Percentiles rank a stretch among this genome's conserved stretches.
Evolutionary conservation across 2,329 filamentous ascomycete genomes (phyloP).

Genomic region (Sclerotinia subarctica): DNA sequence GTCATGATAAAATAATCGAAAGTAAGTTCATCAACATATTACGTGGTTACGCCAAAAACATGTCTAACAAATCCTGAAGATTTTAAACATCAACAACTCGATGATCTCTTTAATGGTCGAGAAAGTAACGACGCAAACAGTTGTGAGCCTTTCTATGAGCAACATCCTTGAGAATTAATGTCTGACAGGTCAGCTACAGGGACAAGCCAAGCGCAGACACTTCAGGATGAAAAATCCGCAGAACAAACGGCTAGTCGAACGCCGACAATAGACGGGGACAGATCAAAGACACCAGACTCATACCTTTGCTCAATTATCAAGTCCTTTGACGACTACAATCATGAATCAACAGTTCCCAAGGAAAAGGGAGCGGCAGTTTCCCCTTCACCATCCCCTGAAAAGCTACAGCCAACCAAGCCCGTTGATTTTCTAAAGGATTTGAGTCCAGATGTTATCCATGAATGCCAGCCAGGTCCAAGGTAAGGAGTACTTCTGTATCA

Average conservation of each 20-base stretch:
- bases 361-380: neutral
- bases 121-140: conserved; percentile 1
- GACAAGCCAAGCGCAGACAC: conserved; percentile 17
- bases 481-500: neutral
- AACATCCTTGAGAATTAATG: too few species aligned
- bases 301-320: conserved; percentile 17
- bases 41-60: neutral
- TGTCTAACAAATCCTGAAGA: neutral
- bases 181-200: conserved; percentile 1
- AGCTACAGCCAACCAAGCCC: conserved; percentile 18
- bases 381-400: conserved; percentile 21
- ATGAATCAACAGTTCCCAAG: neutral
- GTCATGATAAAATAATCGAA: neutral
- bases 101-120: neutral
- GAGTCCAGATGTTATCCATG: conserved; percentile 5
- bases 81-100: neutral
- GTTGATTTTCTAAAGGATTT: conserved; percentile 24
- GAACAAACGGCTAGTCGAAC: neutral
- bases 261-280: neutral
- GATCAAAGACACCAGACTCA: conserved; percentile 15
- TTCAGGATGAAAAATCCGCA: neutral
- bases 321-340: conserved; percentile 9
- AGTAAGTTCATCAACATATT: conserved; percentile 1
- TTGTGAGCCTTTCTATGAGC: neutral
- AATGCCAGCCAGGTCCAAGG: neutral